These are phyloP conservation scores for Chlamydomonas reinhardtii DNA, from an alignment of 163 green algal species.

Conservation along the genomic window DNA sequence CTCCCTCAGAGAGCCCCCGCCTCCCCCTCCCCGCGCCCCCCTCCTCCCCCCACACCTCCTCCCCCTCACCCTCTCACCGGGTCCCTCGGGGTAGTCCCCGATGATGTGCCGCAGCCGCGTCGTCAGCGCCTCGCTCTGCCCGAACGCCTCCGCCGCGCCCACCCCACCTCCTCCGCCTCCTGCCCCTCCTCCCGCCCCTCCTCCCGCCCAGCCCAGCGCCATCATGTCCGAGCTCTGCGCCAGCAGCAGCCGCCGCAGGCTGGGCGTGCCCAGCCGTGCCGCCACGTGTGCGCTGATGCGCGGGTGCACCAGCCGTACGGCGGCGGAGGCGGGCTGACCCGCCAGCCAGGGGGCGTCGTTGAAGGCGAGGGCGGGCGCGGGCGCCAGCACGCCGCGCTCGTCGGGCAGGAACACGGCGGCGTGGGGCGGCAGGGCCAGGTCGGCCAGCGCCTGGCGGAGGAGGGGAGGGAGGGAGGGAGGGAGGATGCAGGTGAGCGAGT, in stretches of 20 bases:
- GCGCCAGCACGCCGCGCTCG: constrained; percentile 61
- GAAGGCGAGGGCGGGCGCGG: constrained; percentile 70
- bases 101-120: constrained; percentile 85
- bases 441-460: constrained; percentile 36
- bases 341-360: constrained; percentile 86
- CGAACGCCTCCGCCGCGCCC: constrained; percentile 78
- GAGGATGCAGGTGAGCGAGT: background rate
- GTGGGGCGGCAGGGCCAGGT: constrained; percentile 27
- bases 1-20: background rate
- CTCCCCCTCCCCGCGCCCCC: too few relatives aligned
- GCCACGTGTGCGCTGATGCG: constrained; percentile 76
- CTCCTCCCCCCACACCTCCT: too few relatives aligned
- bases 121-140: constrained; percentile 86
- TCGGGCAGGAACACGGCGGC: constrained; percentile 70
- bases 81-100: constrained; percentile 74
- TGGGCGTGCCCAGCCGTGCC: constrained; percentile 70
- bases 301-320: constrained; percentile 71
- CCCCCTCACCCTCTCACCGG: constrained; percentile 34
- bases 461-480: background rate
- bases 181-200: background rate
- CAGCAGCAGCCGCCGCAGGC: constrained; percentile 74
- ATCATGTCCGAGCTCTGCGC: constrained; percentile 67
- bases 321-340: constrained; percentile 21
- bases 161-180: background rate
- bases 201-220: constrained; percentile 60